These are phyloP conservation scores for Fragaria vesca DNA, from an alignment of 306 rosid species.

Conservation along the genomic window DNA sequence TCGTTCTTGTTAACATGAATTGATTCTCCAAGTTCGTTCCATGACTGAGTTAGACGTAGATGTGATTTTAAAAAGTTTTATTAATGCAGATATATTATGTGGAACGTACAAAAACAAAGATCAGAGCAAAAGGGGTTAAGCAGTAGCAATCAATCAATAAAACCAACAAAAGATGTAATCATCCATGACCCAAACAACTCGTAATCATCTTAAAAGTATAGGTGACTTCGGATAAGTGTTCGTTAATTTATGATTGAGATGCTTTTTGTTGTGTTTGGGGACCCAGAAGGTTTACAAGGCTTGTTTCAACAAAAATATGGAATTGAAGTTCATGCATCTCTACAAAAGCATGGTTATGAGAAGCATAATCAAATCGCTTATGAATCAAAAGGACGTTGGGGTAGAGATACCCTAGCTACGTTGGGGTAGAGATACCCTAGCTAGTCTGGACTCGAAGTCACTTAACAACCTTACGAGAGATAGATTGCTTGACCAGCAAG, in stretches of 20 bases:
- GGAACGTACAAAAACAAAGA: not conserved
- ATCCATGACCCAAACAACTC: not conserved
- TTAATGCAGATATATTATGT: not conserved
- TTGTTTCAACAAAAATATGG: not conserved
- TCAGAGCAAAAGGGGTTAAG: not conserved
- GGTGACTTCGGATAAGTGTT: not conserved
- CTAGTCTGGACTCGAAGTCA: too few relatives aligned
- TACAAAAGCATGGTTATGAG: not conserved
- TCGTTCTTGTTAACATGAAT: not conserved
- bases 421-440: not conserved
- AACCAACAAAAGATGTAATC: not conserved
- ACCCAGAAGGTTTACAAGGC: not conserved
- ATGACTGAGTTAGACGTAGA: not conserved
- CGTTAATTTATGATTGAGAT: constrained; percentile 6
- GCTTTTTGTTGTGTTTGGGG: not conserved
- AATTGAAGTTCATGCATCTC: constrained; percentile 5
- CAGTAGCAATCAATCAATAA: constrained; percentile 10
- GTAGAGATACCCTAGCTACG: too few relatives aligned
- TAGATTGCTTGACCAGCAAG: too few relatives aligned
- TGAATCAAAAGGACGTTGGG: not conserved
- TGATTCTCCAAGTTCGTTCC: not conserved
- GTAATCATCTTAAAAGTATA: not conserved
- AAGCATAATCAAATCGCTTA: not conserved
- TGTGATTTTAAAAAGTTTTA: not conserved
- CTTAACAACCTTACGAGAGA: too few relatives aligned